Evolutionary conservation across 2,329 filamentous ascomycete genomes (phyloP), one percentile per base, ranked within the genome.

Genomic region (Alternaria dauci): DNA sequence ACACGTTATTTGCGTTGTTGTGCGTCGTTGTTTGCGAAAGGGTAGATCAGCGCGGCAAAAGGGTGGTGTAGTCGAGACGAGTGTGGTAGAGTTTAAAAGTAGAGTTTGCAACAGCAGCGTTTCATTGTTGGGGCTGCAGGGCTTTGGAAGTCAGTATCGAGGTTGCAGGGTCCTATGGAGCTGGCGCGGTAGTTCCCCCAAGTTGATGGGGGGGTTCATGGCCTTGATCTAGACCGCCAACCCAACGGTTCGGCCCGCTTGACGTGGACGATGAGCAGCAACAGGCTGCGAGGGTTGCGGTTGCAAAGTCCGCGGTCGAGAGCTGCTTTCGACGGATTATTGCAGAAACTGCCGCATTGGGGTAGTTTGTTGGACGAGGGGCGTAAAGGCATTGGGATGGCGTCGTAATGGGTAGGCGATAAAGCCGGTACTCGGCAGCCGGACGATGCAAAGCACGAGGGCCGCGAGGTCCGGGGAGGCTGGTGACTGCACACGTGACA

Each of bases 231-330:
- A 57, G 60, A 54, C 57, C 52, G n/a, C 23, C 28, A 57, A 30
- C 36, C 36, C 42, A 47, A 50, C 60, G 60, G 57, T 60, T 53
- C 60, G 60, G 52, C 52, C 60, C 60, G 60, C 55, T 46, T 47
- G 51, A 41, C 28, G 14, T 34, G 11, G 52, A 57, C 58, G 18
- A 44, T 43, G 48, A 41, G 14, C 55, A 46, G 47, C 32, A 44
- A 60, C 46, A 59, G 56, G 51, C 59, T 52, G 42, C 41, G 57
- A 46, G 48, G 16, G 50, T 36, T 44, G 60, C 52, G 52, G 57
- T 59, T 25, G 48, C 52, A 52, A 56, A 26, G 47, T 56, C 47
- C 52, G 52, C 52, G 48, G 47, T 56, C 39, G 32, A 12, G 32
- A 39, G 39, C 47, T 53, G 41, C n/a, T 42, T 57, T 56, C 52